Evolutionary conservation across 805 yeast species (phyloP).

Genomic region (Starmerella bombi): DNA sequence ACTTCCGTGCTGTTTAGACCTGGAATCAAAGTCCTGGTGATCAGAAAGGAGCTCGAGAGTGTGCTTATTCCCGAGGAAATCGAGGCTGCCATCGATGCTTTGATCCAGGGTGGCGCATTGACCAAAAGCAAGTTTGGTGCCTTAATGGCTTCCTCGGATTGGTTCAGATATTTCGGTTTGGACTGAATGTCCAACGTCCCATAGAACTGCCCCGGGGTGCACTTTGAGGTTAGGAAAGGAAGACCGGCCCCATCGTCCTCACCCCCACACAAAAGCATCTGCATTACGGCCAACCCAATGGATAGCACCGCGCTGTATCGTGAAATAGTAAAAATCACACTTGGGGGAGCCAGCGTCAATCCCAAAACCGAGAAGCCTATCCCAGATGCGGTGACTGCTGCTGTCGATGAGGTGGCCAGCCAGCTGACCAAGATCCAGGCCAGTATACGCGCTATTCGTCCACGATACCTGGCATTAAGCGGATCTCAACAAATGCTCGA

Average conservation of each 20-base stretch:
- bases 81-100: conserved; percentile 22
- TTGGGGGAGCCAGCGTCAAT: conserved; percentile 1
- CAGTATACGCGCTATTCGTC: conserved; percentile 19
- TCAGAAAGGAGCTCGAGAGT: conserved; percentile 19
- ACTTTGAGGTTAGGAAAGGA: no score
- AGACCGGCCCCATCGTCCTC: no score
- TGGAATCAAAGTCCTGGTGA: conserved; percentile 32
- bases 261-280: background rate
- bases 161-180: conserved; percentile 1
- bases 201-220: no score
- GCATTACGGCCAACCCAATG: no score
- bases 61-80: conserved; percentile 24
- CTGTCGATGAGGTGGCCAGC: conserved; percentile 20
- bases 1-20: conserved; percentile 40
- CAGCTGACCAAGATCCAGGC: conserved; percentile 13
- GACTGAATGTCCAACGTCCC: background rate
- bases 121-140: background rate
- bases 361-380: background rate
- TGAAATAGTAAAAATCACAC: conserved; percentile 21
- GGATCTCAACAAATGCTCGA: conserved; percentile 25
- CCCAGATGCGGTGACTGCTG: conserved; percentile 23
- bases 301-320: conserved; percentile 22
- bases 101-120: conserved; percentile 14
- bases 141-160: background rate
- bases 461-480: conserved; percentile 24